Conservation (phyloP, 371 early-diverging fungal species). For the Mortierella sp. region DNA sequence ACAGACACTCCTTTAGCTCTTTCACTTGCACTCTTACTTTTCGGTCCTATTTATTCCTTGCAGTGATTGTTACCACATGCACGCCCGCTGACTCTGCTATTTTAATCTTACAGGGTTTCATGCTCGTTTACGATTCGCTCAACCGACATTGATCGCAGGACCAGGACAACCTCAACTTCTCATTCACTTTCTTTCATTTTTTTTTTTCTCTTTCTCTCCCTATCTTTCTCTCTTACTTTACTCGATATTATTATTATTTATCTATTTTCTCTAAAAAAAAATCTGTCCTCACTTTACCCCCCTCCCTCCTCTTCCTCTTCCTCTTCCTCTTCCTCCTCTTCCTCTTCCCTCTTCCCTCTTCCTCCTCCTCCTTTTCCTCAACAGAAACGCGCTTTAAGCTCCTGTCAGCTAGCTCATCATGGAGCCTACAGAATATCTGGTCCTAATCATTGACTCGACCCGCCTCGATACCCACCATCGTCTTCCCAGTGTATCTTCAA, state of each 20-base stretch:
- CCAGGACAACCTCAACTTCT: not conserved
- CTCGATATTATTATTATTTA: not conserved
- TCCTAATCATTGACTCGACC: slow-evolving; percentile 40
- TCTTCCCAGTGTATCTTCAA: slow-evolving; percentile 16
- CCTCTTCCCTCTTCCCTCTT: not conserved
- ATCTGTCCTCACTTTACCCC: not conserved
- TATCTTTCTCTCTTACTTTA: not conserved
- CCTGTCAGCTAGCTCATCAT: slow-evolving; percentile 18
- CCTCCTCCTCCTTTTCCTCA: not conserved
- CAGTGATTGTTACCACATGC: not conserved
- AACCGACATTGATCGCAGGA: not conserved
- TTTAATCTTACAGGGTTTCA: not conserved
- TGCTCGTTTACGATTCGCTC: not conserved
- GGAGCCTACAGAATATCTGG: slow-evolving; percentile 42
- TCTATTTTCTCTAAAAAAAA: not conserved
- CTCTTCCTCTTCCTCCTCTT: no score
- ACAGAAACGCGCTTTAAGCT: not conserved
- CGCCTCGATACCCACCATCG: slow-evolving; percentile 31
- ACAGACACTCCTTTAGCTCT: not conserved
- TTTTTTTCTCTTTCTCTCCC: no score
- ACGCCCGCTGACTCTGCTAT: not conserved
- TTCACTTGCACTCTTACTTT: not conserved
- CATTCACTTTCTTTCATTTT: no score
- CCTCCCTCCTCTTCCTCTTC: not conserved
- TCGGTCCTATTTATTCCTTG: slow-evolving; percentile 5